These are phyloP conservation scores for Wickerhamomyces queroliae DNA, from an alignment of 805 yeast species.

Conservation along the genomic window DNA sequence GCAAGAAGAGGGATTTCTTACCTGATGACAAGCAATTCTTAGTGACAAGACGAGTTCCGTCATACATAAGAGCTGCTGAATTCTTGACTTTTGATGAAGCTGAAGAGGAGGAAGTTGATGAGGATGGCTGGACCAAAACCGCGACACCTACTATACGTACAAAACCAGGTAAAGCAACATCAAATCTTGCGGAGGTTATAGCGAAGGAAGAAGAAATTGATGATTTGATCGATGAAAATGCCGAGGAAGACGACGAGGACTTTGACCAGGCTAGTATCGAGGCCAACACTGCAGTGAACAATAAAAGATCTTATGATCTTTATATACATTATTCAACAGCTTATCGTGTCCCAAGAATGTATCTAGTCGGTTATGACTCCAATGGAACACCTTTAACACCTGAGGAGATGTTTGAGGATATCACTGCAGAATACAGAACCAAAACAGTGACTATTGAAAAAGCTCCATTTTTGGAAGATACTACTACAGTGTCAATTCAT, in stretches of 20 bases:
- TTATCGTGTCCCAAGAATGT: constrained; percentile 93
- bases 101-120: constrained; percentile 32
- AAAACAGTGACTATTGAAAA: constrained; percentile 95
- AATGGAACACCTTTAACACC: constrained; percentile 87
- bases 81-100: constrained; percentile 38
- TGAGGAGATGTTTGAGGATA: constrained; percentile 90
- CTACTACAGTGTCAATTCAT: constrained; percentile 80
- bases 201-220: constrained; percentile 37
- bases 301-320: constrained; percentile 73
- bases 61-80: constrained; percentile 61
- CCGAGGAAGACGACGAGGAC: constrained; percentile 30
- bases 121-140: constrained; percentile 57
- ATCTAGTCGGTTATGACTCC: constrained; percentile 78
- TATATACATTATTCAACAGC: constrained; percentile 92
- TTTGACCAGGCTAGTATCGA: constrained; percentile 28
- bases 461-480: constrained; percentile 76
- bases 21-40: constrained; percentile 85
- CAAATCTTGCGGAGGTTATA: not conserved
- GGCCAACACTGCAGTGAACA: constrained; percentile 23
- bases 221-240: constrained; percentile 39
- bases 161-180: not conserved
- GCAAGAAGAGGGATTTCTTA: constrained; percentile 58
- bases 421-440: constrained; percentile 84
- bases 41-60: constrained; percentile 87
- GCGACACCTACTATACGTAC: constrained; percentile 17